Base-by-base conservation (phyloP, 768 basidiomycete species). In the Rhodocollybia butyracea region DNA sequence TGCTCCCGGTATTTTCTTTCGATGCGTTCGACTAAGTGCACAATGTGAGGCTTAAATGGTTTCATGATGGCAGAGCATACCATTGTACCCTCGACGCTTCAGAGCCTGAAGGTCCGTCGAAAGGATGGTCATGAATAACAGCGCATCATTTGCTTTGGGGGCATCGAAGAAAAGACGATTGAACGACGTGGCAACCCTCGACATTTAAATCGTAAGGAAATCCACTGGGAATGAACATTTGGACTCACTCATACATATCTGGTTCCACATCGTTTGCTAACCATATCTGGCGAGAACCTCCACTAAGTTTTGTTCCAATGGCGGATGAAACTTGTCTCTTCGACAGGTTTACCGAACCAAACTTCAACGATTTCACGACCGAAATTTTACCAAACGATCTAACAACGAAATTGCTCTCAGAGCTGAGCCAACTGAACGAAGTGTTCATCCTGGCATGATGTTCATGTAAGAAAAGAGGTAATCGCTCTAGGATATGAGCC, bases 391-490 rank as follows among this genome's bases (percentile, higher is more conserved):
- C 78, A 63, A 82, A 91, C 6, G 77, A 77, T 61, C 78, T 86
- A 57, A 91, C 90, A 31, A 83, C 69, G 63, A 92, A 90, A 62
- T 92, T 86, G 27, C 74, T 71, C 4, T 78, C 72, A 3, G 76
- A 72, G 19, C 78, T 83, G 27, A 92, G 70, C 89, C 89, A 92
- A 40, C 73, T 76, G 57, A 79, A 81, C 1, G 86, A 76, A 8
- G 91, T 78, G 34, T 73, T 74, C 0, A 84, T 82, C 21, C 76
- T 78, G 0, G 85, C 73, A 65, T 89, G 86, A 54, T 94, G 89
- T 63, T 98, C 96, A 51, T 96, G 88, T 4, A 98, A 76, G 73
- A 98, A 98, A 29, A 99, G 73, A 0, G 95, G 91, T 19, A 97
- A 73, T 30, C 95, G 76, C 69, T 98, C 90, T 26, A 96, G 70